A percentile compares a stretch with the other conserved stretches of the same genome.
Conservation (phyloP, 805 yeast genomes). For the Starmerella sp. region DNA sequence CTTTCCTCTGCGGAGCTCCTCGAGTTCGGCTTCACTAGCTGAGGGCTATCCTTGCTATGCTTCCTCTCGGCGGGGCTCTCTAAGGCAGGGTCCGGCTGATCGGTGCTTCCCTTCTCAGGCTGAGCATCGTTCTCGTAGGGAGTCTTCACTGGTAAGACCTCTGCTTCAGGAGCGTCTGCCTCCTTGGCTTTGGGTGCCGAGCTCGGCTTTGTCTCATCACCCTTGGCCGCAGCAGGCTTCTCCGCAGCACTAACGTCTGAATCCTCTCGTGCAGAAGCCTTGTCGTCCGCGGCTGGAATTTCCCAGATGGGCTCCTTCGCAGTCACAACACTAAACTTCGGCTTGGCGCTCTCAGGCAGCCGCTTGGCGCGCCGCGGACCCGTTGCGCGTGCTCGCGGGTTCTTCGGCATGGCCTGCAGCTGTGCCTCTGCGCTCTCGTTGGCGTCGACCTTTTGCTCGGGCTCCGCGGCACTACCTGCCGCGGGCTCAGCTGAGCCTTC, state of each 20-base stretch:
- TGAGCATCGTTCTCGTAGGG: no score
- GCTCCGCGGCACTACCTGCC: background rate
- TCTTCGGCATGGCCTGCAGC: slow-evolving; percentile 18
- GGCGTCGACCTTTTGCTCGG: background rate
- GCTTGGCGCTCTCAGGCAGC: slow-evolving; percentile 27
- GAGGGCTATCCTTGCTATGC: no score
- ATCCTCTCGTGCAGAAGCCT: background rate
- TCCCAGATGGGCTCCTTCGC: slow-evolving; percentile 17
- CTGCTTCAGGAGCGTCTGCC: no score
- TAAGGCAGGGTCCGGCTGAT: no score
- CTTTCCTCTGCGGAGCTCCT: no score
- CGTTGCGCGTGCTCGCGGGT: slow-evolving; percentile 26
- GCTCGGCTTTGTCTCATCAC: no score
- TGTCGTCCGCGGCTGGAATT: background rate
- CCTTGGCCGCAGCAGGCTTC: background rate
- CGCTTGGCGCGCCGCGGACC: slow-evolving; percentile 20
- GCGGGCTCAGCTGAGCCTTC: background rate
- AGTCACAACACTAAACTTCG: slow-evolving; percentile 16
- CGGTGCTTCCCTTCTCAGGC: no score
- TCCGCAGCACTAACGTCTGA: background rate
- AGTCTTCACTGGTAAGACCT: no score
- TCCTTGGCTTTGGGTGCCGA: no score
- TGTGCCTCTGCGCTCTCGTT: slow-evolving; percentile 19
- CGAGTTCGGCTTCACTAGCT: no score
- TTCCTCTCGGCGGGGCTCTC: no score